These are phyloP conservation scores for Aureobasidium sp. DNA, from an alignment of 2,329 filamentous ascomycete species.

Conservation along the genomic window DNA sequence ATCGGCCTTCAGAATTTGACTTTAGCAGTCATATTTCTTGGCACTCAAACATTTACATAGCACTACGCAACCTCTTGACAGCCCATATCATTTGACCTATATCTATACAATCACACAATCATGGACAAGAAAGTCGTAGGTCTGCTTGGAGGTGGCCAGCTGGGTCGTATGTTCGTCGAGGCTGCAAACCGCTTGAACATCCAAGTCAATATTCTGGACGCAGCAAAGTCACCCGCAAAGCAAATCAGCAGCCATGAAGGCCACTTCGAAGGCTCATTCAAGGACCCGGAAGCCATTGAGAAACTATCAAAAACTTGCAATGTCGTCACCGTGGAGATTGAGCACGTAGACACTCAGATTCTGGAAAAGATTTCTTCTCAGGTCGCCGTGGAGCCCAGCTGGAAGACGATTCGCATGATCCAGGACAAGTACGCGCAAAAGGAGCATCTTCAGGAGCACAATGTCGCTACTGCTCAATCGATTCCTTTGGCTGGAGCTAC, in stretches of 20 bases:
- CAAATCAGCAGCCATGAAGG: conserved; percentile 69
- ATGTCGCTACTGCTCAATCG: conserved; percentile 67
- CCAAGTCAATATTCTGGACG: conserved; percentile 72
- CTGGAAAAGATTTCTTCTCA: conserved; percentile 71
- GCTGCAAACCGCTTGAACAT: conserved; percentile 74
- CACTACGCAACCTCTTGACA: background rate
- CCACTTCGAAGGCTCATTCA: conserved; percentile 83
- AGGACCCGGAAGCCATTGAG: conserved; percentile 69
- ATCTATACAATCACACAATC: conserved; percentile 3
- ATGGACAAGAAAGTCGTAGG: conserved; percentile 31
- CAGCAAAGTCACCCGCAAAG: conserved; percentile 69
- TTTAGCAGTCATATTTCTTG: conserved; percentile 8
- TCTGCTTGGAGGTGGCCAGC: conserved; percentile 45
- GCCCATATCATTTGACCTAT: background rate
- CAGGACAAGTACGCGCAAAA: conserved; percentile 95
- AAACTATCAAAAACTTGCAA: conserved; percentile 71
- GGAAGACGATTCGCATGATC: conserved; percentile 78
- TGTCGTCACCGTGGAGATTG: conserved; percentile 86
- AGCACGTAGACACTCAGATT: conserved; percentile 87
- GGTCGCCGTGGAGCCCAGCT: conserved; percentile 67
- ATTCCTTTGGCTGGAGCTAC: conserved; percentile 56
- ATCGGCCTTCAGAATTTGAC: conserved; percentile 7
- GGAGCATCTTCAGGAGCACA: conserved; percentile 61
- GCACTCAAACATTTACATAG: conserved; percentile 1
- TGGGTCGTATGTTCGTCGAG: conserved; percentile 91